Conservation (phyloP, 345 rosid genomes). For the Rhizophora apiculata region DNA sequence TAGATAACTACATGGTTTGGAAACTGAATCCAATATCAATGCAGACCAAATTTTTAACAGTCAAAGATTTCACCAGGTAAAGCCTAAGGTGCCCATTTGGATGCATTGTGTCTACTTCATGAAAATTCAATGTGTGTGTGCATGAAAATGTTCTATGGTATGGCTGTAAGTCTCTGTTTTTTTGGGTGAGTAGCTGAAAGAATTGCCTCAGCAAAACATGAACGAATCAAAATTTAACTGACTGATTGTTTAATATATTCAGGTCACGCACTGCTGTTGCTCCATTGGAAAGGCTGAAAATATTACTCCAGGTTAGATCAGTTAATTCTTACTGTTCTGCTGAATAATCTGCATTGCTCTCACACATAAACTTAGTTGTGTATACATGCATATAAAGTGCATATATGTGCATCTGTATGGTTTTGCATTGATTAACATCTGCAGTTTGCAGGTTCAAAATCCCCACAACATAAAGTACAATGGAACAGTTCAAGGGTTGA, state of each 20-base stretch:
- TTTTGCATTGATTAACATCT: slow-evolving; percentile 14
- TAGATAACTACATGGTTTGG: too few relatives aligned
- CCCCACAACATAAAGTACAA: slow-evolving; percentile 73
- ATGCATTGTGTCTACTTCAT: too few relatives aligned
- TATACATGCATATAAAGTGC: not conserved
- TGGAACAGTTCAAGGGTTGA: slow-evolving; percentile 83
- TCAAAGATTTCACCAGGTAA: too few relatives aligned
- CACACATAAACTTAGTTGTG: not conserved
- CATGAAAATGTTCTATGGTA: not conserved
- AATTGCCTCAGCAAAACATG: not conserved
- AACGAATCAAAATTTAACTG: not conserved
- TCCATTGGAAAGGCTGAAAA: slow-evolving; percentile 90
- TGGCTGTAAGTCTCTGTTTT: not conserved
- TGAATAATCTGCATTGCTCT: not conserved
- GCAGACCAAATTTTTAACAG: too few relatives aligned
- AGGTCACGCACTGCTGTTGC: slow-evolving; percentile 98
- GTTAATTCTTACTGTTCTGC: not conserved
- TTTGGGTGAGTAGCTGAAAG: not conserved
- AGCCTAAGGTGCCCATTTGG: too few relatives aligned
- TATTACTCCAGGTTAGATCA: slow-evolving; percentile 63
- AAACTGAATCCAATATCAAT: too few relatives aligned
- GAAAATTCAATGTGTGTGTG: too few relatives aligned
- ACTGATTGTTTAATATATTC: slow-evolving; percentile 10
- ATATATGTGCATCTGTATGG: not conserved
- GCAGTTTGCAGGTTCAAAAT: slow-evolving; percentile 67